Percentiles rank a stretch among this genome's conserved stretches.
Conservation (phyloP, 179 eudicot species). For the Spergularia azorica region DNA sequence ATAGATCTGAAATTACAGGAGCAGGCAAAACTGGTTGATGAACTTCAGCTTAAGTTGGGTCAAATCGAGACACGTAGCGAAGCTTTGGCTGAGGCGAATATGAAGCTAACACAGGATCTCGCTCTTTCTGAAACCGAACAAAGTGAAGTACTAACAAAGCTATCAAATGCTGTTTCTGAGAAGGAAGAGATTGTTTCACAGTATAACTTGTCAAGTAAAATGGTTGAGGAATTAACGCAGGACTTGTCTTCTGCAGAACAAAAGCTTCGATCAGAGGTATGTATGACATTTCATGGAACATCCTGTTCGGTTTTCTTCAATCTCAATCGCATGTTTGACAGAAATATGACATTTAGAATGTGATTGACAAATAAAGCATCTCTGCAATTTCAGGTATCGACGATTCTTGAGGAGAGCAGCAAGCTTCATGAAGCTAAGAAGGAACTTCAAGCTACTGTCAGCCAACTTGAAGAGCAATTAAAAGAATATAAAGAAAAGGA, state of each 20-base stretch:
- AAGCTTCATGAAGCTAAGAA: conserved; percentile 45
- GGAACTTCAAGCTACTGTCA: conserved; percentile 43
- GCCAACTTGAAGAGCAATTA: conserved; percentile 57
- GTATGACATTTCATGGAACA: not conserved
- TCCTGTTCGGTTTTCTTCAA: not conserved
- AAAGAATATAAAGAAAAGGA: conserved; percentile 42
- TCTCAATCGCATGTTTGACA: not conserved
- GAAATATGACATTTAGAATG: not conserved
- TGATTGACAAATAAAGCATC: not conserved
- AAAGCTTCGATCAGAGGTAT: conserved; percentile 67
- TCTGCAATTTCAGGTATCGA: conserved; percentile 50
- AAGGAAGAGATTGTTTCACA: conserved; percentile 54
- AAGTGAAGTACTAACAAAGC: conserved; percentile 47
- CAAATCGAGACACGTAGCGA: conserved; percentile 54
- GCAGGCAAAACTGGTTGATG: conserved; percentile 47
- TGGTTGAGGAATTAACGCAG: conserved; percentile 56
- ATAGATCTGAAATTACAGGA: conserved; percentile 45
- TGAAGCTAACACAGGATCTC: conserved; percentile 66
- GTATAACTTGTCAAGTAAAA: conserved; percentile 48
- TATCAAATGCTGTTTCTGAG: conserved; percentile 46
- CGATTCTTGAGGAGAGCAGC: conserved; percentile 50
- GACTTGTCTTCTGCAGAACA: conserved; percentile 63
- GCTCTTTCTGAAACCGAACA: conserved; percentile 52
- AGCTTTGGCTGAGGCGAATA: conserved; percentile 59
- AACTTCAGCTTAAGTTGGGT: conserved; percentile 43